These are phyloP conservation scores for Apiospora koreana DNA, from an alignment of 2,329 filamentous ascomycete species.

Conservation along the genomic window DNA sequence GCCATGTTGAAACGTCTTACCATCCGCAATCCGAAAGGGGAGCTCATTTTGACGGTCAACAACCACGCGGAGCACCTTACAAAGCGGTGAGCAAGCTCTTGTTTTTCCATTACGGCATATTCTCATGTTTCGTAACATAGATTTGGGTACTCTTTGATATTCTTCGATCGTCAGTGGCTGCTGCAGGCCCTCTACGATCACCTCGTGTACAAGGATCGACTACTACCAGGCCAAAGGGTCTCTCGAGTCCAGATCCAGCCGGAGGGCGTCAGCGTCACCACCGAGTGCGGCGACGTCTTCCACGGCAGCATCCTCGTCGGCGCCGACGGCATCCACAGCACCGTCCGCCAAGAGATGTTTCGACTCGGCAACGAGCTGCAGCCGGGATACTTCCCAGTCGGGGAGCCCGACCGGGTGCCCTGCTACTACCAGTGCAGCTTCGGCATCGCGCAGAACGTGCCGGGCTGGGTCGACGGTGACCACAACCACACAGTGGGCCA, in stretches of 20 bases:
- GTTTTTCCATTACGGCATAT: no score
- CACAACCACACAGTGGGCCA: slow-evolving; percentile 23
- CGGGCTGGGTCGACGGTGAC: slow-evolving; percentile 20
- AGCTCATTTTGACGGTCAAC: no score
- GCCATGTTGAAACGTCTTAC: no score
- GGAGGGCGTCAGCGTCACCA: slow-evolving; percentile 31
- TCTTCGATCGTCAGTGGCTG: slow-evolving; percentile 38
- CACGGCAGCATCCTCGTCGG: slow-evolving; percentile 39
- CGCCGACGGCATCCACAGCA: slow-evolving; percentile 43
- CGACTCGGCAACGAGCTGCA: slow-evolving; percentile 16
- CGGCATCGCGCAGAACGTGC: slow-evolving; percentile 36
- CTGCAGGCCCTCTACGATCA: slow-evolving; percentile 36
- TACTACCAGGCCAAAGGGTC: slow-evolving; percentile 32
- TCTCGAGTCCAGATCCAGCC: slow-evolving; percentile 24
- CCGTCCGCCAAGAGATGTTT: slow-evolving; percentile 30
- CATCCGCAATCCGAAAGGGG: no score
- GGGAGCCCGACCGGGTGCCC: slow-evolving; percentile 22
- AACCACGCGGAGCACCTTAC: background rate
- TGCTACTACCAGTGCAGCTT: slow-evolving; percentile 37
- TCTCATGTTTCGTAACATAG: background rate
- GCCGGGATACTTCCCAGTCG: slow-evolving; percentile 24
- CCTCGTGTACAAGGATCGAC: slow-evolving; percentile 33
- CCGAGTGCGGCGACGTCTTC: slow-evolving; percentile 30
- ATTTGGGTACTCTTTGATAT: slow-evolving; percentile 32
- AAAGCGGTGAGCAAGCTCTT: background rate